Base-by-base conservation (phyloP, 371 early-diverging fungal genomes). In the Mucor ambiguus region DNA sequence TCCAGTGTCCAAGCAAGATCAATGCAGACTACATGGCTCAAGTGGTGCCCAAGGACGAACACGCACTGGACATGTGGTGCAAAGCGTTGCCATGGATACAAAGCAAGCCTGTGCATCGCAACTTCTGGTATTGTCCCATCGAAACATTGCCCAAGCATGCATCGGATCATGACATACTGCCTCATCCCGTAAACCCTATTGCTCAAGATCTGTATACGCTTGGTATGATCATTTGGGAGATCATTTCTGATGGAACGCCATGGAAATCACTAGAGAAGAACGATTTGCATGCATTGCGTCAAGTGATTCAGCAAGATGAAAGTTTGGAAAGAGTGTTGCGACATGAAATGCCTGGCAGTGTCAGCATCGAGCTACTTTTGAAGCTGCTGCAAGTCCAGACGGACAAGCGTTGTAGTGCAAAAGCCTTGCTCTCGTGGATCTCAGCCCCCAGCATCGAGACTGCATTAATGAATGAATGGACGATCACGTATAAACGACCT, bases 151-250 rank as follows among this genome's bases (percentile, higher is more conserved):
- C 89, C 12, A 77, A 73, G 22, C 81, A 64, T 14, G 76, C 85
- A 30, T 58, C 70, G 0, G 88, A 89, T 58, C 73, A 75, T 6
- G 63, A 67, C 12, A 69, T 81, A 0, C 35, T 89, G 22, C 75
- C 81, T 2, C 75, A 74, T 67, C 73, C 84, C 2, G 75, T 88
- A 4, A 75, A 89, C 54, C 89, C 89, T 0, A 57, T 81, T 0
- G 79, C 85, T 0, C 88, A 89, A 59, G 89, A 89, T 61, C 73
- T 89, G 48, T 89, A 88, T 63, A 86, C 88, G 1, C 60, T 87
- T n/a, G 87, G 88, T 1, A 84, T 87, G 1, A 60, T 89, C 20
- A 82, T 87, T n/a, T 89, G 89, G 89, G 80, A 86, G 52, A 81
- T 79, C 1, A 86, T 88, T 65, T 74, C 86, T 0, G 87, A 84